phyloP scores from a whole-genome alignment of 805 yeast genomes.

The Lachancea sp. region DNA sequence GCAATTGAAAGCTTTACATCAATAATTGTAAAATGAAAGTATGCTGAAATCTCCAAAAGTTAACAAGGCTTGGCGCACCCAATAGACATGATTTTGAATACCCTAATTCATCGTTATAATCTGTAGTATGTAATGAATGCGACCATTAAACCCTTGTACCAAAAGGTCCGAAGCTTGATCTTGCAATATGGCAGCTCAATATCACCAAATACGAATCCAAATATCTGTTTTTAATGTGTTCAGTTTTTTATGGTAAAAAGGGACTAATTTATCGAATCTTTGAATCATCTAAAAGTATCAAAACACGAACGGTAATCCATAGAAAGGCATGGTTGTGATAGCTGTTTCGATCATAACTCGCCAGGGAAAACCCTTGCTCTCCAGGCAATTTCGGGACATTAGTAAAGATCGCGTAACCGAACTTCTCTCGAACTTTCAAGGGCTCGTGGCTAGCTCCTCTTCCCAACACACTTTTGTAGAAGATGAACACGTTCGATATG shows the following conservation, averaged over 20 bases:
- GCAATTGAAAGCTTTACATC: too few species aligned
- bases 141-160: too few species aligned
- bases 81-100: too few species aligned
- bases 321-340: constrained; percentile 57
- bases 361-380: constrained; percentile 84
- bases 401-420: constrained; percentile 81
- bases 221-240: background rate
- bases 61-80: too few species aligned
- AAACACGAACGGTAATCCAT: too few species aligned
- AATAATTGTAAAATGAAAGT: too few species aligned
- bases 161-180: too few species aligned
- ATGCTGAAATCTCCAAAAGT: too few species aligned
- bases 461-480: constrained; percentile 92
- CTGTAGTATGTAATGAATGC: too few species aligned
- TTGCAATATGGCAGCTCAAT: too few species aligned
- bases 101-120: too few species aligned
- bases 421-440: constrained; percentile 77
- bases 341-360: constrained; percentile 94
- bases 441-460: constrained; percentile 57
- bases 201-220: background rate
- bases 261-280: background rate
- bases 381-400: constrained; percentile 86
- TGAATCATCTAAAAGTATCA: too few species aligned
- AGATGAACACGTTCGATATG: constrained; percentile 84
- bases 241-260: constrained; percentile 3